Percentiles rank a stretch among this genome's conserved stretches.
Conservation (phyloP, 345 rosid species). For the Citrus inodora region DNA sequence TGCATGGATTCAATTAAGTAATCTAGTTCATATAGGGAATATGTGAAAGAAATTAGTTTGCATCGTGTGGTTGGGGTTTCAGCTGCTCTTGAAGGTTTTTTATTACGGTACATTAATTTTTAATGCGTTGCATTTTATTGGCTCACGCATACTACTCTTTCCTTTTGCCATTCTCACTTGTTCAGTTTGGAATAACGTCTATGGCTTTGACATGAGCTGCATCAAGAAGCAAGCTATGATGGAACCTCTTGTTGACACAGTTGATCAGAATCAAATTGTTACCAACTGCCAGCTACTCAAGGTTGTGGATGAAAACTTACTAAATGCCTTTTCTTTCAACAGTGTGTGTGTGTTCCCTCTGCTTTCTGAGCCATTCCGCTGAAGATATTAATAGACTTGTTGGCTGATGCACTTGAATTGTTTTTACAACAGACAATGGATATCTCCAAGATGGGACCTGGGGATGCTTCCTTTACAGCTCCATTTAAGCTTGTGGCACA, state of each 20-base stretch:
- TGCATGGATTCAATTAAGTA: neutral
- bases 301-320: slow-evolving; percentile 35
- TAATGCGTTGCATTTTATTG: neutral
- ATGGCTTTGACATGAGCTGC: slow-evolving; percentile 97
- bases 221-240: slow-evolving; percentile 92
- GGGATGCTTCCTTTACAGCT: slow-evolving; percentile 95
- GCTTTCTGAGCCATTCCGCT: neutral
- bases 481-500: slow-evolving; percentile 93
- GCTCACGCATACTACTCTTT: slow-evolving; percentile 6
- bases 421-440: slow-evolving; percentile 79
- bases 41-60: neutral
- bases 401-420: slow-evolving; percentile 14
- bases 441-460: slow-evolving; percentile 88
- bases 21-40: neutral
- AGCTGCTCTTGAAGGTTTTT: neutral
- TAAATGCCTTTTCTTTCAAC: too few relatives aligned
- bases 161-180: neutral
- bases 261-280: slow-evolving; percentile 90
- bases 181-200: slow-evolving; percentile 90
- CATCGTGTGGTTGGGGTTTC: neutral
- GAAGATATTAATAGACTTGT: neutral
- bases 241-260: slow-evolving; percentile 98
- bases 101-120: neutral
- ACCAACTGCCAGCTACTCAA: slow-evolving; percentile 77
- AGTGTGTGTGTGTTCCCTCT: neutral